Evolutionary conservation across 2,329 filamentous ascomycete species (phyloP).

Genomic region (Dothideomycetidae sp.): DNA sequence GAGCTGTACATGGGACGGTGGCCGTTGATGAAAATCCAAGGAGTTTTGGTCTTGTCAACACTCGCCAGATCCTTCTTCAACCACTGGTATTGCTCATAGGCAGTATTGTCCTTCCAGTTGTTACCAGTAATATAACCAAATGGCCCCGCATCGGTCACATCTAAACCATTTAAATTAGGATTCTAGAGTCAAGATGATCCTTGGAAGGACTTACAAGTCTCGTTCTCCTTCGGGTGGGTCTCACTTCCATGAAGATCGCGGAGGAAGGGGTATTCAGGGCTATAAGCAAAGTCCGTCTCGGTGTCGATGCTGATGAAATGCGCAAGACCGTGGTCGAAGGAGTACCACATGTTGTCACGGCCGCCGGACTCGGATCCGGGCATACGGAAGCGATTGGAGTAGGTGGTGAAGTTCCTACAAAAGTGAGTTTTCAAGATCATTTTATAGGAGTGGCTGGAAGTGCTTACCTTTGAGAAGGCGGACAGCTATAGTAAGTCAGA

Average conservation of each 20-base stretch:
- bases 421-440: background rate
- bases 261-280: slow-evolving; percentile 32
- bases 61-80: slow-evolving; percentile 30
- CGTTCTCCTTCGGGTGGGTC: slow-evolving; percentile 25
- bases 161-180: too few species aligned
- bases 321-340: slow-evolving; percentile 40
- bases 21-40: slow-evolving; percentile 37
- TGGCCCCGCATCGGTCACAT: slow-evolving; percentile 34
- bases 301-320: slow-evolving; percentile 36
- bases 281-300: slow-evolving; percentile 38
- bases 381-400: slow-evolving; percentile 39
- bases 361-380: slow-evolving; percentile 34
- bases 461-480: slow-evolving; percentile 33
- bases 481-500: slow-evolving; percentile 39
- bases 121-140: slow-evolving; percentile 32
- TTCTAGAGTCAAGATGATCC: too few species aligned
- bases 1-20: slow-evolving; percentile 38
- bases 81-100: slow-evolving; percentile 36
- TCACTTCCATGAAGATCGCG: slow-evolving; percentile 30
- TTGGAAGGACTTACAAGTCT: too few species aligned
- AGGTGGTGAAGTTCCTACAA: slow-evolving; percentile 37
- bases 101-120: slow-evolving; percentile 28
- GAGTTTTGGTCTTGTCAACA: slow-evolving; percentile 34
- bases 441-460: background rate
- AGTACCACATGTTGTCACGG: slow-evolving; percentile 41